Percentiles rank a stretch among this genome's conserved stretches.
Evolutionary conservation across 257 asterid species (phyloP).

Genomic region (Solanum lignicaule): DNA sequence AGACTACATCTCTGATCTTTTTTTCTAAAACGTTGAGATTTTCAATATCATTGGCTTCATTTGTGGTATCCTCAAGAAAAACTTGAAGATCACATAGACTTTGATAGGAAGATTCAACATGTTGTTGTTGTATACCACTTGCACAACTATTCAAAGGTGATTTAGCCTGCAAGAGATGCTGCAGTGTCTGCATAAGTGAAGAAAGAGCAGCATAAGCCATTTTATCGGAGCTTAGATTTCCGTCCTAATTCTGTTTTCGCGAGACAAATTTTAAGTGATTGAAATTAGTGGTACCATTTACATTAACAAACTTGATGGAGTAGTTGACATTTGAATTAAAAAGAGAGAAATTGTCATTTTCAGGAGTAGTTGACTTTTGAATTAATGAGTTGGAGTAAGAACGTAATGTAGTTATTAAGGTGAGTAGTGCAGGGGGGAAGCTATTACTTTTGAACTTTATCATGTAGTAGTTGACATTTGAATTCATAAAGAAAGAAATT

Average conservation of each 20-base stretch:
- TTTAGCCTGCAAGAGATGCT: constrained; percentile 1
- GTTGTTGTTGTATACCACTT: background rate
- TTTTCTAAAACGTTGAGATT: background rate
- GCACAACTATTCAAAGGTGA: no score
- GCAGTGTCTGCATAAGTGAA: constrained; percentile 8
- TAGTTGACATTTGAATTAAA: no score
- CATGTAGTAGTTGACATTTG: background rate
- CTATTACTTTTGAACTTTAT: background rate
- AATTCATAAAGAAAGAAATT: background rate
- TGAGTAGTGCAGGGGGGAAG: background rate
- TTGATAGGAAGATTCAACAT: background rate
- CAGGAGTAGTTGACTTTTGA: no score
- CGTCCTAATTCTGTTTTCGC: background rate
- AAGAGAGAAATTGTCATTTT: no score
- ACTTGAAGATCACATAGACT: background rate
- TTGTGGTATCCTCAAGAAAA: background rate
- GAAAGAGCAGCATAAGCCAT: constrained; percentile 21
- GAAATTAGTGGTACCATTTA: background rate
- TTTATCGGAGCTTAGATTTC: background rate
- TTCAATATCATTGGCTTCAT: background rate
- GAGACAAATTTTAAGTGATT: background rate
- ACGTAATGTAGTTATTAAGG: background rate
- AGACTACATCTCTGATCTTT: constrained; percentile 1
- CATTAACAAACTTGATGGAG: no score
- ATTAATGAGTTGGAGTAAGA: background rate